Evolutionary conservation across 23 red algal species (phyloP).

Genomic region (Cyanidioschyzon merolae): DNA sequence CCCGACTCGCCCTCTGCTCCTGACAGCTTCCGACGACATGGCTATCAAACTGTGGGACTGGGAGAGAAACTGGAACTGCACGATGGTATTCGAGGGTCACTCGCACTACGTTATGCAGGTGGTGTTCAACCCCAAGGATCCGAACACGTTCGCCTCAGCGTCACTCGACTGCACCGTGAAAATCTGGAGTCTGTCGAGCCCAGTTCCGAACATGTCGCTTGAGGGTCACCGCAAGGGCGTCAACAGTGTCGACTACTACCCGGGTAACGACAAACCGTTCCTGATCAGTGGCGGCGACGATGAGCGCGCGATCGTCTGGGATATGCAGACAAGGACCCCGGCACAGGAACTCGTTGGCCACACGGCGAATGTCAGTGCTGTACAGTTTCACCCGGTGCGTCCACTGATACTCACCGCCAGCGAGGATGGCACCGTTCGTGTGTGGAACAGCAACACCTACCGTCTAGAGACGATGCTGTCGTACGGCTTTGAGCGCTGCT

Average conservation of each 20-base stretch:
- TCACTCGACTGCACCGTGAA: slow-evolving; percentile 92
- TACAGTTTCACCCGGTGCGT: slow-evolving; percentile 71
- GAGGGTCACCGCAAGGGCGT: slow-evolving; percentile 98
- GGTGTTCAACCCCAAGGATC: slow-evolving; percentile 96
- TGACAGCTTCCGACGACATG: slow-evolving; percentile 96
- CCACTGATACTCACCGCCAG: slow-evolving; percentile 77
- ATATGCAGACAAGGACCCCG: slow-evolving; percentile 88
- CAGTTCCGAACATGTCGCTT: slow-evolving; percentile 84
- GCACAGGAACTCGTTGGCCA: slow-evolving; percentile 70
- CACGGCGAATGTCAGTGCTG: slow-evolving; percentile 74
- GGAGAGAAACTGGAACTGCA: slow-evolving; percentile 86
- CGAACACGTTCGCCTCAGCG: slow-evolving; percentile 92
- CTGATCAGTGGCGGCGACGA: slow-evolving; percentile 79
- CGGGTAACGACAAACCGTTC: slow-evolving; percentile 82
- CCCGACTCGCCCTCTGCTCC: slow-evolving; percentile 70
- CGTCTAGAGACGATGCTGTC: slow-evolving; percentile 66
- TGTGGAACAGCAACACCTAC: slow-evolving; percentile 94
- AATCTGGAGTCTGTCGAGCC: slow-evolving; percentile 78
- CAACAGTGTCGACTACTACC: slow-evolving; percentile 96
- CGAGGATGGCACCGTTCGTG: slow-evolving; percentile 61
- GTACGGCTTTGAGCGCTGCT: slow-evolving; percentile 82
- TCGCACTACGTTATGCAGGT: slow-evolving; percentile 99
- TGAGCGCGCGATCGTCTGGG: slow-evolving; percentile 72
- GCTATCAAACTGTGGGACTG: slow-evolving; percentile 97
- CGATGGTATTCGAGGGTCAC: slow-evolving; percentile 87